Base-by-base conservation (phyloP, 2,329 filamentous ascomycete genomes). In the Zasmidium cellare region DNA sequence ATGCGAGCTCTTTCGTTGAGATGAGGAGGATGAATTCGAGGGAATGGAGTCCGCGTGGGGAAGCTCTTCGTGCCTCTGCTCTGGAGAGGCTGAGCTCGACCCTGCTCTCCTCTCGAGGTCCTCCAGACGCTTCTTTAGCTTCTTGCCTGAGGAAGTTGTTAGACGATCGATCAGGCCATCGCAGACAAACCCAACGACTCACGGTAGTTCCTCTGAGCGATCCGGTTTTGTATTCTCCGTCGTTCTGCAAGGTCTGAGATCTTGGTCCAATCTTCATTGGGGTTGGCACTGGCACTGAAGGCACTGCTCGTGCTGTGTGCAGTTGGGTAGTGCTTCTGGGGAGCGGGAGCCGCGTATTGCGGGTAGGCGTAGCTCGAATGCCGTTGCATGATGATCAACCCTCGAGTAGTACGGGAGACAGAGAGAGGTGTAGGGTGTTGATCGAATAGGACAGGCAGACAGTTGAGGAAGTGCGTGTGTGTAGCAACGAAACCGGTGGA, bases 231-330 rank as follows among this genome's bases (percentile, higher is more conserved):
- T 79, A 97, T 96, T 73, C 92, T 86, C 70, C 92, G 84, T 72
- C 94, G 87, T 79, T 97, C 93, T 52, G 92, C 93, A 59, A 97
- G 87, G 76, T 97, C 93, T 57, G 93, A 96, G 74, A 97, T 96
- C 85, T 97, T 96, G 73, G 93, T 97, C 93, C 93, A 97, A 80
- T 97, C 93, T 79, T 97, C 93, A 72, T 97, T 92, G 55, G 93
- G 90, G 75, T 96, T 96, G 69, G 92, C 93, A 64, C 91, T 96
- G 69, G 89, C 89, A 78, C 91, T 96, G 81, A 96, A 96, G 68
- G 93, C 93, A 78, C 91, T 96, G 80, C 91, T 96, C 61, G 90
- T 96, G 73, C 87, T 88, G 72, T 91, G 87, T 64, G 79, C 83
- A 44, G 85, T 82, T 69, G 88, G 87, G 72, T 91, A 87, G 24